phyloP scores from a whole-genome alignment of 2,329 filamentous ascomycete species.

The Zalaria obscura region DNA sequence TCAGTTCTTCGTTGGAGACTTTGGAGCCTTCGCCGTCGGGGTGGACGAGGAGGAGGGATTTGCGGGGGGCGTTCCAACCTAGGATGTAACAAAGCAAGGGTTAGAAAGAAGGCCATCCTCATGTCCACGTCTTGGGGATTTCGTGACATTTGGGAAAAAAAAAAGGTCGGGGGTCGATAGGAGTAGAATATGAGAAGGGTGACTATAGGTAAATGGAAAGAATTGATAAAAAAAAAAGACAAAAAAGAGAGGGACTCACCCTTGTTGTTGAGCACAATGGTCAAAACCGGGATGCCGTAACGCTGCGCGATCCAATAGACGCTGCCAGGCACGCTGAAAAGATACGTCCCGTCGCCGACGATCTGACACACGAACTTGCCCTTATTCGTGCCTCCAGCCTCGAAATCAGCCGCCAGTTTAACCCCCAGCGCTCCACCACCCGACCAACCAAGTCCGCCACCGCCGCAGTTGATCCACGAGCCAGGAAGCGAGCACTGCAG shows the following conservation, averaged over 20 bases:
- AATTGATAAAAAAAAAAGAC: background rate
- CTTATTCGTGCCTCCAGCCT: constrained; percentile 34
- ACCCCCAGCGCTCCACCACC: constrained; percentile 62
- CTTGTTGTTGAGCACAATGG: constrained; percentile 56
- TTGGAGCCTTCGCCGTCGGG: constrained; percentile 48
- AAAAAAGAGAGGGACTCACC: constrained; percentile 16
- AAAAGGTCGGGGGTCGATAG: too few relatives aligned
- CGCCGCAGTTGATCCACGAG: constrained; percentile 69
- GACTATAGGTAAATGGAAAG: background rate
- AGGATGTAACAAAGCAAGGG: background rate
- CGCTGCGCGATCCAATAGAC: constrained; percentile 56
- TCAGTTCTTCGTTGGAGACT: constrained; percentile 48
- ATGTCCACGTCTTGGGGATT: background rate
- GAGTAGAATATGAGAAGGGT: too few relatives aligned
- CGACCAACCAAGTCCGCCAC: constrained; percentile 68
- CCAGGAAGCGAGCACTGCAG: constrained; percentile 54
- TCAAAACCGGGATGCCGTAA: constrained; percentile 52
- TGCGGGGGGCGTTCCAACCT: constrained; percentile 53
- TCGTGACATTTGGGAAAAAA: too few relatives aligned
- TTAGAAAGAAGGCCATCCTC: background rate
- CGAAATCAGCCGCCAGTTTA: constrained; percentile 51
- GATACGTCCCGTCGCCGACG: constrained; percentile 53
- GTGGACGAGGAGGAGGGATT: constrained; percentile 49
- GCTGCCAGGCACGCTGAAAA: constrained; percentile 50
- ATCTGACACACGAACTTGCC: constrained; percentile 49